Percentiles rank a stretch among this genome's conserved stretches.
Evolutionary conservation across 75 land plant genomes (phyloP).

Genomic region (Selaginella moellendorffii): DNA sequence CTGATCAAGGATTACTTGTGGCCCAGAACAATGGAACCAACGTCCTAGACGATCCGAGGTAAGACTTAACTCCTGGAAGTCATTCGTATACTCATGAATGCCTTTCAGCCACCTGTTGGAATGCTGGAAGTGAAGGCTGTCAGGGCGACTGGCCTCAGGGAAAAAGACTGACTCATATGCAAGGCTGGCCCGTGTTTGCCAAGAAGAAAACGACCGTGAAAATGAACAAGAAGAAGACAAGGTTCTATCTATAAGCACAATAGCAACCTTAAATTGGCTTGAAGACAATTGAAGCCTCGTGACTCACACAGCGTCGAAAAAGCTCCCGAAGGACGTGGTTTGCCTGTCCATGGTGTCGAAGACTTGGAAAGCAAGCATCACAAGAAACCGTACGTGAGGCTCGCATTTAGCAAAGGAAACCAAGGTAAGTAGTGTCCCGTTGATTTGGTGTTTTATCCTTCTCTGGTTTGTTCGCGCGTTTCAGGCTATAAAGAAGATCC

Average conservation of each 20-base stretch:
- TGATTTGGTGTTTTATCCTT: not conserved
- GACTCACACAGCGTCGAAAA: slow-evolving; percentile 23
- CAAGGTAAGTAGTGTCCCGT: slow-evolving; percentile 37
- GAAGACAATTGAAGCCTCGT: slow-evolving; percentile 65
- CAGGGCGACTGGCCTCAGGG: slow-evolving; percentile 45
- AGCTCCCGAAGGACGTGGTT: slow-evolving; percentile 57
- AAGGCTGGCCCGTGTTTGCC: slow-evolving; percentile 49
- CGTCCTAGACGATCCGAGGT: slow-evolving; percentile 41
- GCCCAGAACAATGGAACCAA: slow-evolving; percentile 68
- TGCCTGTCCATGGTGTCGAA: slow-evolving; percentile 52
- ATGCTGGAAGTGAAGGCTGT: slow-evolving; percentile 61
- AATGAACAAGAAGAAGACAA: slow-evolving; percentile 57
- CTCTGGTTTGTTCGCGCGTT: no score
- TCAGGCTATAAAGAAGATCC: slow-evolving; percentile 58
- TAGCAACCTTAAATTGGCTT: not conserved
- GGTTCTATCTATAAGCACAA: not conserved
- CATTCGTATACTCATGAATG: no score
- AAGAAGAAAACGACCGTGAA: slow-evolving; percentile 66
- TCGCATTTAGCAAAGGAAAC: slow-evolving; percentile 50
- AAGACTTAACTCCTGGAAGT: no score
- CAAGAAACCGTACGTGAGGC: slow-evolving; percentile 54
- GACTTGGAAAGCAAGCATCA: slow-evolving; percentile 88
- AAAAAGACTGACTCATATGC: slow-evolving; percentile 92
- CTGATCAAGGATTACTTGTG: slow-evolving; percentile 51
- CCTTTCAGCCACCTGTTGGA: slow-evolving; percentile 56